These are phyloP conservation scores for Erigeron canadensis DNA, from an alignment of 129 eudicot species.

Conservation along the genomic window DNA sequence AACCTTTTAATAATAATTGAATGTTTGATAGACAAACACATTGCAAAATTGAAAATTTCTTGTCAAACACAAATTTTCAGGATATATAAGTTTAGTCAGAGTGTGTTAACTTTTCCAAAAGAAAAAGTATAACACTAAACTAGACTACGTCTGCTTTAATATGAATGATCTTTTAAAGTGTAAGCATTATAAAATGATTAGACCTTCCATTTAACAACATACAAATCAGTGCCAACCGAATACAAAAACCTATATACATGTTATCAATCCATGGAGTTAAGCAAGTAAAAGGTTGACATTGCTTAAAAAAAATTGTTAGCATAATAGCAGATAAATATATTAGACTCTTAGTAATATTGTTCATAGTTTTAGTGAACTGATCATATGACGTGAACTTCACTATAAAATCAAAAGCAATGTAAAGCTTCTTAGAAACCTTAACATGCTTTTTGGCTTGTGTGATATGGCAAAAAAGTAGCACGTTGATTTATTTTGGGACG, in stretches of 20 bases:
- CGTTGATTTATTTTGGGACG: too few species aligned
- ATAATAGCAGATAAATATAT: too few species aligned
- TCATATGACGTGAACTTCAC: too few species aligned
- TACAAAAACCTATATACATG: background rate
- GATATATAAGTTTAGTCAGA: conserved; percentile 1
- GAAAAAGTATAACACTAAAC: background rate
- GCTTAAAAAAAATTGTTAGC: too few species aligned
- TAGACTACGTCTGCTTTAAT: background rate
- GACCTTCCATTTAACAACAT: background rate
- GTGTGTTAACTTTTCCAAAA: background rate
- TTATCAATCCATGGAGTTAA: background rate
- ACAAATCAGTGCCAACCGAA: background rate
- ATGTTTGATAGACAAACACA: background rate
- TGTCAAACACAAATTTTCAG: background rate
- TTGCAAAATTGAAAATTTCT: background rate
- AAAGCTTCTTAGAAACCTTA: too few species aligned
- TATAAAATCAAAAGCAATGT: too few species aligned
- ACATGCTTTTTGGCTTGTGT: too few species aligned
- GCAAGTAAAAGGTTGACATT: background rate
- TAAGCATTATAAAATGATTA: background rate
- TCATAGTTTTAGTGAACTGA: background rate
- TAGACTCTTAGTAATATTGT: background rate
- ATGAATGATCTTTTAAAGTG: background rate
- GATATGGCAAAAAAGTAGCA: too few species aligned
- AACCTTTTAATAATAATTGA: background rate